Base-by-base conservation (phyloP, 2,329 filamentous ascomycete species). In the Colletotrichum sp. region DNA sequence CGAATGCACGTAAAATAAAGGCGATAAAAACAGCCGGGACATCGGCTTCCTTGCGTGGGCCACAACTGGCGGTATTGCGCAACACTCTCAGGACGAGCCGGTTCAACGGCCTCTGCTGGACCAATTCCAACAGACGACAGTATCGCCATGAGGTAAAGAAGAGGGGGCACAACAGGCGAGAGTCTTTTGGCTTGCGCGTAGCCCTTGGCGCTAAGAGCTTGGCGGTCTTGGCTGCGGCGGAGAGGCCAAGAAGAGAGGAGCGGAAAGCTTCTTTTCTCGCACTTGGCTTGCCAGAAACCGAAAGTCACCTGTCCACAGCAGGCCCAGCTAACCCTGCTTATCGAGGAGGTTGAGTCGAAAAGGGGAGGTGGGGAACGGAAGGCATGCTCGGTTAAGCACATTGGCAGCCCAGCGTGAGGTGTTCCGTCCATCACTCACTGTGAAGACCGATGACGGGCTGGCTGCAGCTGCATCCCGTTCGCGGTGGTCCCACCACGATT, bases 191-290 rank as follows among this genome's bases (percentile, higher is more conserved):
- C 67, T 75, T 73, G 73, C 73, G 73, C 73, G 73, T 75, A 73
- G 70, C 63, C 70, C 73, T 75, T 65, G 73, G 70, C 73, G 70
- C 73, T 72, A 73, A 75, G 73, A 57, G 2, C 64, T 64, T 73
- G 73, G 73, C 64, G n/a, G 73, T 73, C 73, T 75, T 75, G 73
- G 73, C 73, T 75, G 73, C 73, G 73, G 73, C 73, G 73, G 73
- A 75, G 73, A 73, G 70, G 73, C 73, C 73, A 75, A 75, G 73
- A 73, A 75, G 64, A 68, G 73, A 75, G 73, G 73, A 75, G 73
- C 73, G 73, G 73, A 75, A 75, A 75, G 73, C 73, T 75, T 75
- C 73, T 75, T 75, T 75, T 65, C 57, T 64, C 59, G 63, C 44
- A 68, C 70, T 73, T 68, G 73, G 73, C 64, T 44, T 71, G 69